Percentiles rank a stretch among this genome's conserved stretches.
These are phyloP conservation scores for Vitis hybrid DNA, from an alignment of 177 flowering plant genomes.

Conservation along the genomic window DNA sequence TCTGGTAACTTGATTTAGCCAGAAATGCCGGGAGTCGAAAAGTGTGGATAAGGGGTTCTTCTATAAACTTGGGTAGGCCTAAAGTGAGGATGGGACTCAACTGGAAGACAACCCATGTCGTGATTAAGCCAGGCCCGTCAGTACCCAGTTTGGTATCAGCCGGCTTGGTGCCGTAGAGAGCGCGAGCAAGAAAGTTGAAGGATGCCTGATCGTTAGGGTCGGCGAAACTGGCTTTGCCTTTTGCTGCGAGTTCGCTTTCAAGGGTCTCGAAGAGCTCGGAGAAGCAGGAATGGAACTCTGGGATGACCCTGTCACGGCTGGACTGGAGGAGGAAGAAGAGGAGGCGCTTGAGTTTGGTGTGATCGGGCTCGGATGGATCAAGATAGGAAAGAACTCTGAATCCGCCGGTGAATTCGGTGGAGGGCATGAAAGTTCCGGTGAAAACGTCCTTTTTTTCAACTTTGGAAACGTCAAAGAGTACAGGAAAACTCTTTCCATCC, in stretches of 20 bases:
- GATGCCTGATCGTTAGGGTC: constrained; percentile 49
- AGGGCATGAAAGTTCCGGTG: constrained; percentile 76
- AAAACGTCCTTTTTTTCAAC: constrained; percentile 63
- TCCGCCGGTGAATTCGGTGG: constrained; percentile 64
- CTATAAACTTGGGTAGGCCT: constrained; percentile 56
- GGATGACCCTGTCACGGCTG: constrained; percentile 48
- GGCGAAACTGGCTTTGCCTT: constrained; percentile 52
- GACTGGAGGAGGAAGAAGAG: constrained; percentile 46
- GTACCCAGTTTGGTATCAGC: constrained; percentile 47
- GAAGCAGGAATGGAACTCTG: constrained; percentile 47
- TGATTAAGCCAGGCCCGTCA: constrained; percentile 49
- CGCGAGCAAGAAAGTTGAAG: constrained; percentile 53
- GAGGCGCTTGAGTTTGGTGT: constrained; percentile 50
- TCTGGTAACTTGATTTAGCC: constrained; percentile 48
- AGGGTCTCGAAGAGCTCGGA: constrained; percentile 42
- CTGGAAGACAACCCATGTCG: constrained; percentile 64
- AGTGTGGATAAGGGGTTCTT: constrained; percentile 55
- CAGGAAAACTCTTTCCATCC: constrained; percentile 66
- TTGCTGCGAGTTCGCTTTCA: constrained; percentile 45
- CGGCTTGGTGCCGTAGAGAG: constrained; percentile 47
- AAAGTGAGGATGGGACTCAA: constrained; percentile 52
- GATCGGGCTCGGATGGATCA: constrained; percentile 70
- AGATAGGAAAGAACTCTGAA: constrained; percentile 55
- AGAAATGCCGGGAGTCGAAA: constrained; percentile 54
- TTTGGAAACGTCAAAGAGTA: constrained; percentile 51